phyloP scores from a whole-genome alignment of 1,284 basidiomycete species.

The Melampsora americana region DNA sequence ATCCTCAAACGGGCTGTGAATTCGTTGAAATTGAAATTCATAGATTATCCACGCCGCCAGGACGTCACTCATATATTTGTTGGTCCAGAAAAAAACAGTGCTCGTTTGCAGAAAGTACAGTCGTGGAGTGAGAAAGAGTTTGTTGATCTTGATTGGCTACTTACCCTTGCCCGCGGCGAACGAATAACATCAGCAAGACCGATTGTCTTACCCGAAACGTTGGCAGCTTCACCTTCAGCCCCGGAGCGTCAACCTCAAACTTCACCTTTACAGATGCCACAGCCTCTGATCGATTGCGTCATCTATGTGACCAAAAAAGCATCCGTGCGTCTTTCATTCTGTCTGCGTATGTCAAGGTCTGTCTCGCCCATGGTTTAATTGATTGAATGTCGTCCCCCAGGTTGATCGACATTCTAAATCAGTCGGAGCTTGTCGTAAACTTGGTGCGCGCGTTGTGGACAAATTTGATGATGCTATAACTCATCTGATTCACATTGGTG shows the following conservation, averaged over 20 bases:
- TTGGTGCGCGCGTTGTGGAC: conserved; percentile 34
- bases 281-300: conserved; percentile 25
- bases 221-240: neutral
- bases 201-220: neutral
- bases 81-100: conserved; percentile 30
- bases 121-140: conserved; percentile 34
- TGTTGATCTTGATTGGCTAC: conserved; percentile 39
- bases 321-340: conserved; percentile 3
- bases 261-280: neutral
- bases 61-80: conserved; percentile 42
- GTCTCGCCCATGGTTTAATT: neutral
- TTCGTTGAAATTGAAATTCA: conserved; percentile 30
- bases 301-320: conserved; percentile 29
- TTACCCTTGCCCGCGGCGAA: conserved; percentile 11
- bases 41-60: conserved; percentile 26
- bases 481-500: conserved; percentile 30
- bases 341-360: neutral
- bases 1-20: conserved; percentile 28
- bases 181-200: conserved; percentile 16
- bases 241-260: neutral
- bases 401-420: conserved; percentile 26
- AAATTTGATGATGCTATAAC: conserved; percentile 32
- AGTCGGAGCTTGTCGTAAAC: conserved; percentile 27
- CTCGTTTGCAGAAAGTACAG: conserved; percentile 24
- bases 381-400: neutral